These are phyloP conservation scores for Dothidotthia symphoricarpi DNA, from an alignment of 2,329 filamentous ascomycete species.

Conservation along the genomic window DNA sequence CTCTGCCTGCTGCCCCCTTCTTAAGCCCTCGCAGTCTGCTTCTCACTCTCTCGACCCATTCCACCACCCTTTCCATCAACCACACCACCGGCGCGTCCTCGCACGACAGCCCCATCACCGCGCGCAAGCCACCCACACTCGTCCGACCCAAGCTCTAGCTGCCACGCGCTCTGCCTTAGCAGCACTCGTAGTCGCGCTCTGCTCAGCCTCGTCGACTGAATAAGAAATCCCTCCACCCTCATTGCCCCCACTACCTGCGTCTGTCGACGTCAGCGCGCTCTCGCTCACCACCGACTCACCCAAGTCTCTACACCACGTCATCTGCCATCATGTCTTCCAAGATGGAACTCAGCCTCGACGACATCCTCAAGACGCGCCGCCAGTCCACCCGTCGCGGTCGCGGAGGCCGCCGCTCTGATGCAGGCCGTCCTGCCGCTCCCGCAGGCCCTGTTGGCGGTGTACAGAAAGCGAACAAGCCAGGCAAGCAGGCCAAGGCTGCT, in stretches of 20 bases:
- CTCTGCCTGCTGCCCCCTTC: conserved; percentile 1
- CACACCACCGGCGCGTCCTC: conserved; percentile 6
- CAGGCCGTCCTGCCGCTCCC: conserved; percentile 55
- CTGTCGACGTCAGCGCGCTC: conserved; percentile 12
- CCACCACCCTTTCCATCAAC: conserved; percentile 9
- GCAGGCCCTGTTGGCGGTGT: conserved; percentile 79
- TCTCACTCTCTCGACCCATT: conserved; percentile 11
- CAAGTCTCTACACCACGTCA: conserved; percentile 7
- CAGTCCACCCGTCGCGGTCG: conserved; percentile 50
- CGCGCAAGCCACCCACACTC: conserved; percentile 12
- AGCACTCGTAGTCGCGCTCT: conserved; percentile 5
- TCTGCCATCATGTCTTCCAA: conserved; percentile 58
- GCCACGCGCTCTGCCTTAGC: conserved; percentile 18
- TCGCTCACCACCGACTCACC: conserved; percentile 12
- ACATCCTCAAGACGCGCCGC: conserved; percentile 82
- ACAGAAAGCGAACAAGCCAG: conserved; percentile 67
- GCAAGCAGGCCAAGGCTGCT: conserved; percentile 60
- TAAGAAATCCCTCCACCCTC: conserved; percentile 6
- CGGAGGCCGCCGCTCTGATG: conserved; percentile 46
- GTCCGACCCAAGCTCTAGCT: conserved; percentile 11
- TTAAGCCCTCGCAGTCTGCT: conserved; percentile 11
- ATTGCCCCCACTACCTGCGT: conserved; percentile 4
- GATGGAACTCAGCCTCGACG: conserved; percentile 94
- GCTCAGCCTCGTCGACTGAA: conserved; percentile 7
- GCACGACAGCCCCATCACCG: conserved; percentile 10